Base-by-base conservation (phyloP, 1,284 basidiomycete species). In the Boletus semigastroideus region DNA sequence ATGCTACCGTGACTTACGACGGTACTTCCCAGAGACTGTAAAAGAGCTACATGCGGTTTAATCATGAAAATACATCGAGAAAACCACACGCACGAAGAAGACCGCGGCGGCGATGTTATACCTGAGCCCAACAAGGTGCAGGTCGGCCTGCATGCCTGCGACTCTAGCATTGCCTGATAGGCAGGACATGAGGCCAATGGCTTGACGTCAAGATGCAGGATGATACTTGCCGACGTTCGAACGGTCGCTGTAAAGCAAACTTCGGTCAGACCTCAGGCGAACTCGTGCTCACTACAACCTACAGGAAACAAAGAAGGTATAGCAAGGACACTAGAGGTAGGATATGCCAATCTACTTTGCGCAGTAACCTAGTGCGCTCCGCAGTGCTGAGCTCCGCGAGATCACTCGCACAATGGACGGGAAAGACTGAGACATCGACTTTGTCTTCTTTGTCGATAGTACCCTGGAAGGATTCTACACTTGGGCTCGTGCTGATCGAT, bases 271-370 rank as follows among this genome's bases (percentile, higher is more conserved):
- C 9, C 5, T 2, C 6, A 20, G 42, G 28, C 20, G 14, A 9
- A 8, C n/a, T 10, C n/a, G 27, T 4, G 1, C 31, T 37, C 16
- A 27, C 25, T 2, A 31, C 13, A 30, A 67, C 78, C n/a, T n/a
- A 36, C 38, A 80, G 59, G 60, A 80, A 82, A 2, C 74, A 80
- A 49, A 80, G 74, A 38, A 87, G 73, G 62, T 86, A 86, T n/a
- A 87, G 69, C 25, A 84, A 60, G 9, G 78, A 75, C 38, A 82
- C 72, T 36, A 78, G 71, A 5, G 80, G 80, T 28, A 82, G 57
- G 13, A 82, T 58, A 56, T 80, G 74, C 49, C 68, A 55, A 51
- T 83, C 80, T 41, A 82, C 64, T 60, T 79, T 82, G 44, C 77
- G 68, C 49, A 80, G 59, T 9, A 79, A 60, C 48, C 63, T 72